phyloP scores from a whole-genome alignment of 2,329 filamentous ascomycete species.

The Venturiaceae sp. region DNA sequence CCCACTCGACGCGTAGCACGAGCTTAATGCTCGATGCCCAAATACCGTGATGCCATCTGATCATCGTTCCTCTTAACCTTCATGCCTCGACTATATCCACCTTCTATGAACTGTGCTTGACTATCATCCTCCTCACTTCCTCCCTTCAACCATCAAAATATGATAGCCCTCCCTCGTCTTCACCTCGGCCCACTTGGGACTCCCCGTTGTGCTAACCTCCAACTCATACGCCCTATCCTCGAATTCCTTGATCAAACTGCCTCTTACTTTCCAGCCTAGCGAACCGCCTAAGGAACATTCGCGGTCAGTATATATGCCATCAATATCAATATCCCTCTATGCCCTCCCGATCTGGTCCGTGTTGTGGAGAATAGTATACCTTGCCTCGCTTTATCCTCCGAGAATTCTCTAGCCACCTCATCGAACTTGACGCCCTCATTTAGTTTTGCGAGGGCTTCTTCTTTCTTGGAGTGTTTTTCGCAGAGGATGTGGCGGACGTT shows the following conservation, averaged over 20 bases:
- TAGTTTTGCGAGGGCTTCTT: conserved; percentile 62
- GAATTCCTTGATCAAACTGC: conserved; percentile 57
- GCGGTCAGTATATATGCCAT: neutral
- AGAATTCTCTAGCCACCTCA: conserved; percentile 61
- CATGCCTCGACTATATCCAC: too few relatives aligned
- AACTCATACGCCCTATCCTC: conserved; percentile 63
- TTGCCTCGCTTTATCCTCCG: conserved; percentile 60
- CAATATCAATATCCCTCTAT: neutral
- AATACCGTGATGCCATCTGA: too few relatives aligned
- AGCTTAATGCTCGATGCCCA: too few relatives aligned
- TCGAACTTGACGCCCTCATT: conserved; percentile 61
- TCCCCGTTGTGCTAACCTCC: conserved; percentile 53
- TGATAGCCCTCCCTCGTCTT: conserved; percentile 73
- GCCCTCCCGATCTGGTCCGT: too few relatives aligned
- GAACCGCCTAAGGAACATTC: conserved; percentile 53
- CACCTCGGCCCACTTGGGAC: conserved; percentile 57
- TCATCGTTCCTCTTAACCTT: too few relatives aligned
- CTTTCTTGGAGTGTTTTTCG: conserved; percentile 68
- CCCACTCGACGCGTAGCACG: too few relatives aligned
- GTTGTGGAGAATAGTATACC: neutral
- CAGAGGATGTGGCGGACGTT: conserved; percentile 71
- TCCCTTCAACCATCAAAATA: conserved; percentile 66
- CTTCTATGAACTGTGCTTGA: neutral
- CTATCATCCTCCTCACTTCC: conserved; percentile 33
- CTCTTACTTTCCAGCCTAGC: conserved; percentile 64